Evolutionary conservation across 1,139 yeast genomes (phyloP), one percentile per base, ranked within the genome.

Genomic region (Debaryomyces fabryi): DNA sequence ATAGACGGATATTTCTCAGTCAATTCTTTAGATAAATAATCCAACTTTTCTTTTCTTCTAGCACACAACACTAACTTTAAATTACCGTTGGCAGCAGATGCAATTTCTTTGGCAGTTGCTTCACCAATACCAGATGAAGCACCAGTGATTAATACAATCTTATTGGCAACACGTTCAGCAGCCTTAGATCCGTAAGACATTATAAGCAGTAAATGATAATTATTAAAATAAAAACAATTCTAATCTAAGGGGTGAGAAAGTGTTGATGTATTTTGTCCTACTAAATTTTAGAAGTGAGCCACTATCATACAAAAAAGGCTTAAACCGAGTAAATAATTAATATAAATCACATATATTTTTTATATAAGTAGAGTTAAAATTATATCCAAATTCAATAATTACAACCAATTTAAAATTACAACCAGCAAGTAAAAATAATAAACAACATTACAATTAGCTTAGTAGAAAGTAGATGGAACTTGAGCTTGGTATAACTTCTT

Each of bases 381-480:
- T 50, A 51, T 47, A 37, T 49, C 56, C 51, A 52, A 52, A 39
- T 45, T 48, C 47, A 51, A 46, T 46, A 46, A 46, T 51, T 48
- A 50, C 48, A 47, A 46, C 51, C 52, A 48, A 37, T 50, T 49
- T 55, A 53, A 51, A 54, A 52, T 51, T 53, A 53, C 53, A 54
- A 52, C 49, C 56, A 51, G 46, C 44, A 53, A 46, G 44, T 42
- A 47, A 46, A 37, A 42, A 48, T 39, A 41, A 24, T 37, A 44
- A 42, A 44, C 33, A 29, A 29, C 39, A 35, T 30, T 47, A 44
- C 46, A 40, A 37, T 40, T 44, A 47, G 58, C 61, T 67, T 89
- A 91, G 88, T 91, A 90, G 88, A 86, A 92, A 74, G 99, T 93
- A 71, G 96, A 76, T 78, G 98, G 98, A 80, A 96, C 87, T 81